phyloP scores from a whole-genome alignment of 768 basidiomycete genomes.

The Lentinula edodes region DNA sequence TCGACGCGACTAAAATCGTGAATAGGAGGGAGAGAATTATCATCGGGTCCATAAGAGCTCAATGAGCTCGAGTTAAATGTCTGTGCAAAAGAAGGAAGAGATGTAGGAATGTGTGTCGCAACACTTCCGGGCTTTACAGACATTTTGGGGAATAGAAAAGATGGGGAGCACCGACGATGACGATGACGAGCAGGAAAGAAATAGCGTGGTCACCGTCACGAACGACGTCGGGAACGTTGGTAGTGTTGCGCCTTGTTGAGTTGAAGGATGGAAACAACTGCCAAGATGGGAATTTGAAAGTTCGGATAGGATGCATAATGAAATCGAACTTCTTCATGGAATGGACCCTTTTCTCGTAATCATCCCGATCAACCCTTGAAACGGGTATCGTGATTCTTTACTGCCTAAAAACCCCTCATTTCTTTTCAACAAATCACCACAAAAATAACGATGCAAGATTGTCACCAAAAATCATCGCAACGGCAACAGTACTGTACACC shows the following conservation, averaged over 20 bases:
- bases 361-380: constrained; percentile 7
- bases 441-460: neutral
- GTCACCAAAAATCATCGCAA: neutral
- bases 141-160: constrained; percentile 24
- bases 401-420: neutral
- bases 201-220: constrained; percentile 1
- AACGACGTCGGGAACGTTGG: constrained; percentile 3
- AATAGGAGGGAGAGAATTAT: constrained; percentile 64
- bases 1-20: constrained; percentile 31
- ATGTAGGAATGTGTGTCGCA: constrained; percentile 46
- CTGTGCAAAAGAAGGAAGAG: constrained; percentile 76
- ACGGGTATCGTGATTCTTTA: neutral
- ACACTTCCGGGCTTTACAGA: constrained; percentile 36
- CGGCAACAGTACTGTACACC: neutral
- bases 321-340: constrained; percentile 8
- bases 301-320: constrained; percentile 11
- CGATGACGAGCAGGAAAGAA: neutral
- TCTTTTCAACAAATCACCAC: neutral
- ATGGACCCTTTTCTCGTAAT: constrained; percentile 8
- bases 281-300: constrained; percentile 9
- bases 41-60: constrained; percentile 39
- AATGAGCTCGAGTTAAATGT: constrained; percentile 61
- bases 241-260: constrained; percentile 5
- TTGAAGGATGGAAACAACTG: constrained; percentile 8
- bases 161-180: neutral